phyloP scores from a whole-genome alignment of 2,329 filamentous ascomycete species.

The Alternaria brassicae region DNA sequence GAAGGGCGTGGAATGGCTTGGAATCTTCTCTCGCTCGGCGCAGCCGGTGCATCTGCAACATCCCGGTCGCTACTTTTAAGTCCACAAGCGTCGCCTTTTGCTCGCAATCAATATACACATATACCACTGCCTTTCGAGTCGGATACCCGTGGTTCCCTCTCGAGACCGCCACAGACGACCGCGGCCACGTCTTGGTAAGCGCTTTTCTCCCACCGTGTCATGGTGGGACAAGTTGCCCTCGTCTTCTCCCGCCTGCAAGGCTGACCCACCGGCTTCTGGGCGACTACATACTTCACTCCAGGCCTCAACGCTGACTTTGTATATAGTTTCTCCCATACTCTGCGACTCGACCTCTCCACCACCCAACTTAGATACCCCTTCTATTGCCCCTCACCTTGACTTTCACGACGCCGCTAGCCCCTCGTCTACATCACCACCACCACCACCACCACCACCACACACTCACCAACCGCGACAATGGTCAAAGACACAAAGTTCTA shows the following conservation, averaged over 20 bases:
- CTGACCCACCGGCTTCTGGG: conserved; percentile 23
- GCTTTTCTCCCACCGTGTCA: conserved; percentile 12
- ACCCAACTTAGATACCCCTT: conserved; percentile 10
- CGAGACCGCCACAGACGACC: conserved; percentile 2
- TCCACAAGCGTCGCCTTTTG: conserved; percentile 33
- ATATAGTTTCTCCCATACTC: conserved; percentile 7
- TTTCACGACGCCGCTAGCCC: conserved; percentile 38
- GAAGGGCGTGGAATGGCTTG: conserved; percentile 45
- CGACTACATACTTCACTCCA: conserved; percentile 19
- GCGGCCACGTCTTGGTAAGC: conserved; percentile 30
- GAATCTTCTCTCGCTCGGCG: conserved; percentile 49
- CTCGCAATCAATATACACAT: conserved; percentile 20
- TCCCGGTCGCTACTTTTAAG: conserved; percentile 46
- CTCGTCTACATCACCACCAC: conserved; percentile 18
- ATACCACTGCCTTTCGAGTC: conserved; percentile 15
- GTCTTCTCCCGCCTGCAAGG: conserved; percentile 21
- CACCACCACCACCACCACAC: no score
- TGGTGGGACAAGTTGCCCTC: conserved; percentile 13
- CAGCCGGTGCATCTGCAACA: conserved; percentile 41
- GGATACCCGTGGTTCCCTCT: conserved; percentile 10
- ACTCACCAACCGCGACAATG: conserved; percentile 61
- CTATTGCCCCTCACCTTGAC: conserved; percentile 23
- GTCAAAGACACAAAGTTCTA: conserved; percentile 82
- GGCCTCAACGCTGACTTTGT: conserved; percentile 27
- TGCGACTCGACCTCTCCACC: conserved; percentile 13